phyloP scores from a whole-genome alignment of 345 rosid genomes.

The Kernera saxatilis region DNA sequence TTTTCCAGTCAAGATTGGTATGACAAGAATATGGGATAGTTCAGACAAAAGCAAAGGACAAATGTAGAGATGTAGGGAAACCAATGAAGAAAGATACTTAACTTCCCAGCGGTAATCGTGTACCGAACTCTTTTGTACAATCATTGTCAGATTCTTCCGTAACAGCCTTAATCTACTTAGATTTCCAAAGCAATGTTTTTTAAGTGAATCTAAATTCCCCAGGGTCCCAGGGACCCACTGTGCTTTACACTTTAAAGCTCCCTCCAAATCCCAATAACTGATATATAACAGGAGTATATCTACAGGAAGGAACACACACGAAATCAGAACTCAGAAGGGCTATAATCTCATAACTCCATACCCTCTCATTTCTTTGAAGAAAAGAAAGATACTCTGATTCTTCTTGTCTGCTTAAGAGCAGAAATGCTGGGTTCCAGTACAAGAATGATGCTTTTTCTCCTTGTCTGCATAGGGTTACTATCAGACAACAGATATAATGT shows the following conservation, averaged over 20 bases:
- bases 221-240: constrained; percentile 45
- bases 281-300: constrained; percentile 47
- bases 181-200: constrained; percentile 49
- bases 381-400: constrained; percentile 35
- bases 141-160: constrained; percentile 65
- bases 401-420: constrained; percentile 38
- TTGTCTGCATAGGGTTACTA: constrained; percentile 50
- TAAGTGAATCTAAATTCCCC: constrained; percentile 57
- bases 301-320: constrained; percentile 50
- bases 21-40: constrained; percentile 1
- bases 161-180: constrained; percentile 65
- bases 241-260: constrained; percentile 55
- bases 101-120: constrained; percentile 58
- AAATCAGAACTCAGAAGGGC: constrained; percentile 27
- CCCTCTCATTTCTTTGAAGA: constrained; percentile 39
- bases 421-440: constrained; percentile 43
- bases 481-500: constrained; percentile 42
- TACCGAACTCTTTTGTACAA: constrained; percentile 45
- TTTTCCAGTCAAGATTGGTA: constrained; percentile 6
- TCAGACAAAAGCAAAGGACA: constrained; percentile 48
- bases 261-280: constrained; percentile 41
- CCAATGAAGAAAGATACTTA: constrained; percentile 58
- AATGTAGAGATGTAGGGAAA: constrained; percentile 42
- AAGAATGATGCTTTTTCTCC: constrained; percentile 41
- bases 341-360: constrained; percentile 31